phyloP scores from a whole-genome alignment of 331 rosid genomes.

The Dryas integrifolia region DNA sequence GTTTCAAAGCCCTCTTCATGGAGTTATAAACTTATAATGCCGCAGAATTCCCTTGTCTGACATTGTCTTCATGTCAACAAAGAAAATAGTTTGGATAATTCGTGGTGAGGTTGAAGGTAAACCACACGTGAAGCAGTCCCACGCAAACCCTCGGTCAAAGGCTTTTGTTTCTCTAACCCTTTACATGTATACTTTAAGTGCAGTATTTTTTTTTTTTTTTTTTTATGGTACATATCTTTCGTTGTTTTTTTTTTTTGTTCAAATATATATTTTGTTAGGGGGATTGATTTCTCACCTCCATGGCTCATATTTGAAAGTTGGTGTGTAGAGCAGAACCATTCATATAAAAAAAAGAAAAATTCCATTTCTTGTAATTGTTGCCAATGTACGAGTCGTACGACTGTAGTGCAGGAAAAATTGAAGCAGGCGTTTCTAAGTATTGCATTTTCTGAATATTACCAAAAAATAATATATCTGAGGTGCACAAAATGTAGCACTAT shows the following conservation, averaged over 20 bases:
- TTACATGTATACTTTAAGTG: neutral
- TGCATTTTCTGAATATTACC: too few species aligned
- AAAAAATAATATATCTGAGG: too few species aligned
- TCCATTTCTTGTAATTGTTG: neutral
- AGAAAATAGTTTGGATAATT: neutral
- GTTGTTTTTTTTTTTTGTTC: neutral
- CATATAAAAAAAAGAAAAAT: neutral
- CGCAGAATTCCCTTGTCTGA: neutral
- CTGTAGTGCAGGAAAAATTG: neutral
- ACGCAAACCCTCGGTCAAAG: neutral
- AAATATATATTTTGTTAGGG: neutral
- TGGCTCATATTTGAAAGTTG: neutral
- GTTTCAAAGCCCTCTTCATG: neutral
- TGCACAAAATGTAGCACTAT: neutral
- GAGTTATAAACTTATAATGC: constrained; percentile 4
- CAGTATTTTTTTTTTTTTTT: neutral
- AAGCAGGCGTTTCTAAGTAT: neutral
- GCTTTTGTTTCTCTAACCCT: neutral
- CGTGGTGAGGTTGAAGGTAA: neutral
- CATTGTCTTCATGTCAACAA: neutral
- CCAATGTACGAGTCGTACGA: too few species aligned
- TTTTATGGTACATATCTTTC: neutral
- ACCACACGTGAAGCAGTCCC: neutral
- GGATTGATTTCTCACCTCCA: neutral
- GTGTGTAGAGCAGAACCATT: neutral